A percentile compares a stretch with the other conserved stretches of the same genome.
These are phyloP conservation scores for Ophidiomyces ophidiicola DNA, from an alignment of 2,329 filamentous ascomycete species.

Conservation along the genomic window DNA sequence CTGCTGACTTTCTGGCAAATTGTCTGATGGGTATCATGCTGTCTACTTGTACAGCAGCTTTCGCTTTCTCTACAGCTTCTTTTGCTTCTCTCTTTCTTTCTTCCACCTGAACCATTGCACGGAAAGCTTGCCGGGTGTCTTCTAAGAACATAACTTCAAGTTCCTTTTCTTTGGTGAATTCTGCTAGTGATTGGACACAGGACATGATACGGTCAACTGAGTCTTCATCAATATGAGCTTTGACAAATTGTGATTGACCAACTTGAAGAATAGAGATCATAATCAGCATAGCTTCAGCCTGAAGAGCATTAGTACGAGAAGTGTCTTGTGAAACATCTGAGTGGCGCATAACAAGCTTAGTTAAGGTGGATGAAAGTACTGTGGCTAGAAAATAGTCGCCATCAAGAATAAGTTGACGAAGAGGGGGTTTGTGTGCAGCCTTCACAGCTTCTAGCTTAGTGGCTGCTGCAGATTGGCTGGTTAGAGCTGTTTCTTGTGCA, in stretches of 20 bases:
- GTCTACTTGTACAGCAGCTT: slow-evolving; percentile 88
- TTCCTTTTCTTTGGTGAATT: slow-evolving; percentile 80
- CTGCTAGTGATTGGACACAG: slow-evolving; percentile 80
- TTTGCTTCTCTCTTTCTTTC: slow-evolving; percentile 97
- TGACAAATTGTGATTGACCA: slow-evolving; percentile 97
- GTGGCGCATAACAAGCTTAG: slow-evolving; percentile 95
- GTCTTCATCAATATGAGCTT: slow-evolving; percentile 93
- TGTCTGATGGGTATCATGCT: slow-evolving; percentile 90
- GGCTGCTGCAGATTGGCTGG: slow-evolving; percentile 77
- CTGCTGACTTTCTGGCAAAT: slow-evolving; percentile 76
- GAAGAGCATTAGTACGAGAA: slow-evolving; percentile 81
- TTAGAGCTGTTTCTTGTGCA: slow-evolving; percentile 89
- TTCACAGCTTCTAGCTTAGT: slow-evolving; percentile 94
- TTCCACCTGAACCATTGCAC: slow-evolving; percentile 91
- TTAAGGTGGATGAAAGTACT: slow-evolving; percentile 88
- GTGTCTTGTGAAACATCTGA: slow-evolving; percentile 78
- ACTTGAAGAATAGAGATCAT: slow-evolving; percentile 99
- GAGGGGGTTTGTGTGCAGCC: slow-evolving; percentile 86
- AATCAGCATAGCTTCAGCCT: slow-evolving; percentile 96
- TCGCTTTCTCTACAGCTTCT: slow-evolving; percentile 82
- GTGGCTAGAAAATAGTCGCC: slow-evolving; percentile 94
- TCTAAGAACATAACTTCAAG: slow-evolving; percentile 86
- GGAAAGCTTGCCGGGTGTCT: slow-evolving; percentile 90
- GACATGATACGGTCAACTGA: slow-evolving; percentile 98
- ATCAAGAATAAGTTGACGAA: slow-evolving; percentile 88